Conservation (phyloP, 1,284 basidiomycete genomes). For the Puccinia triticina region DNA sequence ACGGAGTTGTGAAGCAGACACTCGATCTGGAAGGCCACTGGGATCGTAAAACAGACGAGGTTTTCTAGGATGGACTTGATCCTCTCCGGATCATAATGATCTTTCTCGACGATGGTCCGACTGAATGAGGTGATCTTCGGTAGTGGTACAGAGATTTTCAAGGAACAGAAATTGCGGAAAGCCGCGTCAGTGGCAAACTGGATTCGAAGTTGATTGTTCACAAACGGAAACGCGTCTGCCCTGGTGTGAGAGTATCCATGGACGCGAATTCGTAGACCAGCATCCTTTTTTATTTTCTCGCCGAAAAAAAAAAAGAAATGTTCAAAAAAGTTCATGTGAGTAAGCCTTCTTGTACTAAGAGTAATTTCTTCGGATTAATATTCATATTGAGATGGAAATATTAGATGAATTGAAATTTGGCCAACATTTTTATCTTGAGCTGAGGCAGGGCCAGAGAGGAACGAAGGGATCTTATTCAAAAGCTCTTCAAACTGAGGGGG, state of each 20-base stretch:
- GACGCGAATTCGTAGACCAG: constrained; percentile 3
- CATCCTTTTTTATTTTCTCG: not conserved
- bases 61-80: constrained; percentile 10
- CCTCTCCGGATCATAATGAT: constrained; percentile 24
- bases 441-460: not conserved
- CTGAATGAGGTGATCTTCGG: not conserved
- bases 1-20: constrained; percentile 16
- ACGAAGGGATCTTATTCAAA: not conserved
- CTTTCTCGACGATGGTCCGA: constrained; percentile 9
- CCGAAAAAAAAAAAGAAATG: not conserved
- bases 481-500: constrained; percentile 7
- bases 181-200: constrained; percentile 18
- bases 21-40: constrained; percentile 25
- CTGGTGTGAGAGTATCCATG: constrained; percentile 5
- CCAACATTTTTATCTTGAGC: constrained; percentile 5
- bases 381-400: not conserved
- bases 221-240: constrained; percentile 23
- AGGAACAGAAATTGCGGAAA: constrained; percentile 2
- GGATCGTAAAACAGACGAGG: not conserved
- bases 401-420: not conserved
- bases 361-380: too few species aligned
- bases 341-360: too few species aligned
- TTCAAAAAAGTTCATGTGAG: not conserved
- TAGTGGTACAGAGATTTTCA: constrained; percentile 17
- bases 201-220: constrained; percentile 28